phyloP scores from a whole-genome alignment of 2,329 filamentous ascomycete genomes.

The Hymenoscyphus linearis region DNA sequence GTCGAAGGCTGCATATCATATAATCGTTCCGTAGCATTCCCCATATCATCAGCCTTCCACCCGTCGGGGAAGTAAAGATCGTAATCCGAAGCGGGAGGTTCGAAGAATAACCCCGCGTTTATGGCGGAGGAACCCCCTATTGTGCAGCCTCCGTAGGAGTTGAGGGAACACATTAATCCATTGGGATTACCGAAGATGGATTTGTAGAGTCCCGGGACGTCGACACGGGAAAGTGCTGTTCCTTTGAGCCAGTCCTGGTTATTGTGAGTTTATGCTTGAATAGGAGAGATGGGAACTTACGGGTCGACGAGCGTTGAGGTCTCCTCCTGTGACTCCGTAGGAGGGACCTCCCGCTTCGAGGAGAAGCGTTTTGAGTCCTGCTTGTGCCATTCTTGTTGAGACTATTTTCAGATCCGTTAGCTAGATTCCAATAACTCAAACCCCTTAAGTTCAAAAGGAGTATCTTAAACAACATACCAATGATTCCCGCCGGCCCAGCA shows the following conservation, averaged over 20 bases:
- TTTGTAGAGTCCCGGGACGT: slow-evolving; percentile 45
- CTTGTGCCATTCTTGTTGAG: slow-evolving; percentile 46
- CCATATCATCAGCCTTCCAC: slow-evolving; percentile 47
- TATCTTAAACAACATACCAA: slow-evolving; percentile 25
- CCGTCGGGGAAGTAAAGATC: slow-evolving; percentile 43
- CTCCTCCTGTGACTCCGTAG: slow-evolving; percentile 43
- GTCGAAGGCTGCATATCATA: slow-evolving; percentile 40
- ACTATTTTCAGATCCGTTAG: slow-evolving; percentile 6
- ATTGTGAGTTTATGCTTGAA: not conserved
- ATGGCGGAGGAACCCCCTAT: slow-evolving; percentile 48
- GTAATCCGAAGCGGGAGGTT: slow-evolving; percentile 48
- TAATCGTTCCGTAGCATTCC: slow-evolving; percentile 41
- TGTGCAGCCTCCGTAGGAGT: slow-evolving; percentile 39
- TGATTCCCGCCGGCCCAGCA: slow-evolving; percentile 48
- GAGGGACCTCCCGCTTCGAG: slow-evolving; percentile 47
- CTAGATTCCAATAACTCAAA: not conserved
- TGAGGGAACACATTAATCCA: slow-evolving; percentile 36
- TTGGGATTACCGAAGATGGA: slow-evolving; percentile 45
- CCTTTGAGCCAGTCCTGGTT: slow-evolving; percentile 39
- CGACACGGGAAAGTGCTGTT: slow-evolving; percentile 44
- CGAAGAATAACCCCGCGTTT: slow-evolving; percentile 49
- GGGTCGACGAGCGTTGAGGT: slow-evolving; percentile 37
- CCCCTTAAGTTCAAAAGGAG: not conserved
- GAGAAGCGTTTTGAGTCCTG: slow-evolving; percentile 46
- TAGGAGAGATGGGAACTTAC: not conserved